Percentiles rank a stretch among this genome's conserved stretches.
Conservation (phyloP, 805 yeast species). For the Teunomyces atbi region DNA sequence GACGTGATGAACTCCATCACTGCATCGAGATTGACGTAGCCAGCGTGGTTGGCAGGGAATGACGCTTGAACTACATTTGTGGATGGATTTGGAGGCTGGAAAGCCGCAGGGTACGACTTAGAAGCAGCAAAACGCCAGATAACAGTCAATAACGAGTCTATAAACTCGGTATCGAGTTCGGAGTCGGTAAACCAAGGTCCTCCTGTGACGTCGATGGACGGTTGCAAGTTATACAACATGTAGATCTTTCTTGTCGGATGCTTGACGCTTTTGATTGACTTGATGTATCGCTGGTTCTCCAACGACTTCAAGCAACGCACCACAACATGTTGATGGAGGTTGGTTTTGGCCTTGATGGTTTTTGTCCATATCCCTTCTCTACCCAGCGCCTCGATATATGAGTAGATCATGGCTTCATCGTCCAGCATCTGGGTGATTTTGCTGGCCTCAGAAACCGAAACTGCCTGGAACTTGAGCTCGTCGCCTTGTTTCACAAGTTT, state of each 20-base stretch:
- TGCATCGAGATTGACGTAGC: conserved; percentile 68
- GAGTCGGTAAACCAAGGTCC: conserved; percentile 99
- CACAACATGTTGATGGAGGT: conserved; percentile 89
- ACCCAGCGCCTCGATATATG: conserved; percentile 88
- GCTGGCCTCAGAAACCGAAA: conserved; percentile 68
- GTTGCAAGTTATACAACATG: conserved; percentile 91
- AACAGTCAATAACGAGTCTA: conserved; percentile 76
- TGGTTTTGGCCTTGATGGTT: conserved; percentile 83
- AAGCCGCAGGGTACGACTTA: conserved; percentile 72
- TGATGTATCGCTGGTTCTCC: conserved; percentile 80
- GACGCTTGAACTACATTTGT: conserved; percentile 44
- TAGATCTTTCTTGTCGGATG: conserved; percentile 93
- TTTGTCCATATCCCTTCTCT: conserved; percentile 97
- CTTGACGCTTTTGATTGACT: conserved; percentile 86
- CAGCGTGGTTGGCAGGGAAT: conserved; percentile 57
- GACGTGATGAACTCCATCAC: conserved; percentile 71
- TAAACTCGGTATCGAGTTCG: conserved; percentile 91
- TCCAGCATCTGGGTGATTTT: conserved; percentile 74
- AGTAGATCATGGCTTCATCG: conserved; percentile 89
- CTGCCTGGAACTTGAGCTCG: conserved; percentile 72
- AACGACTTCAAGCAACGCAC: conserved; percentile 74
- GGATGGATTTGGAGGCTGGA: conserved; percentile 40
- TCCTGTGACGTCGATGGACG: conserved; percentile 94
- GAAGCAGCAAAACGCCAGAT: conserved; percentile 85
- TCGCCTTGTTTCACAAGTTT: conserved; percentile 68